Conservation (phyloP, 2,329 filamentous ascomycete species). For the Ceratocystis smalleyi region DNA sequence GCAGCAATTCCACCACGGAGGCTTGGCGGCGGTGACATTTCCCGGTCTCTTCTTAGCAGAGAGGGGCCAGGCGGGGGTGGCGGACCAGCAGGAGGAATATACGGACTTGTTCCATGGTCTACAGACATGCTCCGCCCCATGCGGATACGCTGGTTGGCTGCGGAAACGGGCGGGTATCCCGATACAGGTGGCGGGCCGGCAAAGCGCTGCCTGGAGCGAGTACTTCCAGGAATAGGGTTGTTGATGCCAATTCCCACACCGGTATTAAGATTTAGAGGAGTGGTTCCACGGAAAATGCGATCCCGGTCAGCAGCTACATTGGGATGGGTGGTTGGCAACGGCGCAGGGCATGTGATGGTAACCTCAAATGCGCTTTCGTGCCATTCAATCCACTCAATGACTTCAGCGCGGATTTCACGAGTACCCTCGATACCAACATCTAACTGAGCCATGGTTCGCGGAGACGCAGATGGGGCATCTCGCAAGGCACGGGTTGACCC, state of each 20-base stretch:
- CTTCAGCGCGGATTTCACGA: constrained; percentile 16
- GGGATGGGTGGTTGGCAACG: not conserved
- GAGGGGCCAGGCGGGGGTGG: not conserved
- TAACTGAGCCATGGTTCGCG: constrained; percentile 11
- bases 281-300: constrained; percentile 9
- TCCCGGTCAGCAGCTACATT: not conserved
- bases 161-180: constrained; percentile 11
- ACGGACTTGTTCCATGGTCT: constrained; percentile 14
- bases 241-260: not conserved
- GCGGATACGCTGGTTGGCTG: not conserved
- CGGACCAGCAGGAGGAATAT: not conserved
- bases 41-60: not conserved
- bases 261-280: constrained; percentile 10
- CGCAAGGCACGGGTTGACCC: not conserved
- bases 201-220: constrained; percentile 4
- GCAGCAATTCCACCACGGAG: not conserved
- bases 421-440: constrained; percentile 14
- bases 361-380: constrained; percentile 15
- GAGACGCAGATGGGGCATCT: constrained; percentile 2
- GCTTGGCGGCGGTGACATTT: constrained; percentile 9
- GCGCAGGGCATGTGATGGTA: constrained; percentile 10
- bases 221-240: not conserved
- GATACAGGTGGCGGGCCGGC: constrained; percentile 9
- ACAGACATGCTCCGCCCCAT: constrained; percentile 14
- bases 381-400: constrained; percentile 16